Evolutionary conservation across 106 monocot species (phyloP), one percentile per base, ranked within the genome.

Genomic region (Platanthera guangdongensis): DNA sequence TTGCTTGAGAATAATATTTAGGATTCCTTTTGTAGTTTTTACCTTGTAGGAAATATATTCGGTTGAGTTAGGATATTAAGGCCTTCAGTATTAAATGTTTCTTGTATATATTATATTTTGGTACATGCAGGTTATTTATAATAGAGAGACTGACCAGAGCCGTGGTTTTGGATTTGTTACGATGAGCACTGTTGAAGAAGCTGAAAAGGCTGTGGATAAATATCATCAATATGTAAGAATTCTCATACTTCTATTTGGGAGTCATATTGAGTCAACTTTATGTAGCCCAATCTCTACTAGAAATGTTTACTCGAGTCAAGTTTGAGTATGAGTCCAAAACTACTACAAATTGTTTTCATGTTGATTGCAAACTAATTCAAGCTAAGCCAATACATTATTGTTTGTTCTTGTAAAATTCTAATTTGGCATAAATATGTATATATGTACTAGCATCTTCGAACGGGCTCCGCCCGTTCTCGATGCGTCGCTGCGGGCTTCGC

Each of bases 111-210:
- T 60, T 60, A 60, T 60, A 60, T 71, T 7, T 71, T 46, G 16
- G 21, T 3, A 15, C 47, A 28, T 48, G 52, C 68, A 95, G 92
- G 89, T 95, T 48, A 87, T 92, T 53, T 92, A 92, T 75, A 88
- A 89, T 74, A 84, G 92, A 54, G 87, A 86, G 52, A 91, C 92
- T 9, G 92, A 86, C 53, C 87, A 84, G 64, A 95, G 95, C 68
- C 92, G 89, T 81, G 95, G 95, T 47, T 95, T 95, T 78, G 95
- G 95, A 10, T 95, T 95, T 77, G 86, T 95, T 9, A 95, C 88
- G 9, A 92, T 95, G 95, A 86, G 85, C 39, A 88, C 89, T 3
- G 82, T 90, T 74, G 89, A 95, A 75, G 92, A 90, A 76, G 91
- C 92, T 48, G 92, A 95, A 57, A 89, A 83, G 74, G 92, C 95